Evolutionary conservation across 78 protist species (phyloP), one percentile per base, ranked within the genome.

Genomic region (Dictyostelium firmibasis): DNA sequence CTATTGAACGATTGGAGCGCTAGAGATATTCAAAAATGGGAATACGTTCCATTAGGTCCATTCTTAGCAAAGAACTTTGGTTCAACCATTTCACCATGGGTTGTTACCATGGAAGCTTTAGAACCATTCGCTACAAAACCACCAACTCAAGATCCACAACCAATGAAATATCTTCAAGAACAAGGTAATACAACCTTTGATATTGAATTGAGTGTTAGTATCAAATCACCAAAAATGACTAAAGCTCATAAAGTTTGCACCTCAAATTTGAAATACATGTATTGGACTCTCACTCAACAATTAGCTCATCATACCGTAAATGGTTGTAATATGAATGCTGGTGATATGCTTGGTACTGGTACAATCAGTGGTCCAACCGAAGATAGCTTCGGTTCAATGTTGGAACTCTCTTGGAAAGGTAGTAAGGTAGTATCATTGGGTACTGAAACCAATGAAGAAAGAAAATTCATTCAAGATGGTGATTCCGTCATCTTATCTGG

Each of bases 11-110:
- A 99, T 85, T 99, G 99, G 99, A 75, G 93, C 36, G 99, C 99
- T 6, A 91, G 99, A 11, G 99, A 97, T 84, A 84, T 97, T 31
- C 99, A 99, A 77, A 92, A 95, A 91, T 98, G 98, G 98, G 98
- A 96, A 84, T 98, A 98, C 74, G 98, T 96, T 3, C 99, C 99
- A 4, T 97, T 99, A 14, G 99, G 99, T 13, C 99, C 99, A 43
- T 98, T 99, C 92, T 81, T 86, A 31, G 98, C 95, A 18, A 99
- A 99, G 96, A 96, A 96, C 94, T 98, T 99, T 70, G 97, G 96
- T 96, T 91, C 99, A 47, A 92, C 99, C 44, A 92, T 99, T 84
- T 97, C 99, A 41, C 98, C 99, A 2, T 99, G 99, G 99, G 98
- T 99, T 33, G 98, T 98, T 83, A 98, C 99, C 44, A 29, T 97